These are phyloP conservation scores for Friedmanniomyces endolithicus DNA, from an alignment of 495 filamentous ascomycete species.

Conservation along the genomic window DNA sequence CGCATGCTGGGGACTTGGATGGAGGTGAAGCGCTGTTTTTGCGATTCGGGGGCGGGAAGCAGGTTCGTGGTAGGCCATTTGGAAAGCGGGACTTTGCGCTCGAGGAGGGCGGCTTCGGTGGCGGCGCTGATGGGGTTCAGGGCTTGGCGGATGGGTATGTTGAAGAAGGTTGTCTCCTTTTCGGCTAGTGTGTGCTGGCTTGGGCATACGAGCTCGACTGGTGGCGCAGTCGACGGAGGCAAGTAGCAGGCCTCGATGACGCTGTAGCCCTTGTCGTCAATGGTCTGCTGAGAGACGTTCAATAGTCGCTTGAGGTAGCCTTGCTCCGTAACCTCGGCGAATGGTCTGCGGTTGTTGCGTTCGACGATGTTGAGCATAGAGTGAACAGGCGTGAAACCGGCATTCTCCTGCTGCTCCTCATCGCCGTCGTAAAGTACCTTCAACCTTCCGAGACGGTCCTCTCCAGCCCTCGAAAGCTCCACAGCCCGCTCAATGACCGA, in stretches of 20 bases:
- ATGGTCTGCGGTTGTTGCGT: slow-evolving; percentile 50
- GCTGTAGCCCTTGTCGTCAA: slow-evolving; percentile 54
- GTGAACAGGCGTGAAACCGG: slow-evolving; percentile 49
- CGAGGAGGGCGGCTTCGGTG: slow-evolving; percentile 62
- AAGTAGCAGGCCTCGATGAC: slow-evolving; percentile 68
- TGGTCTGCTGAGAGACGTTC: slow-evolving; percentile 60
- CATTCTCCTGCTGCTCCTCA: slow-evolving; percentile 49
- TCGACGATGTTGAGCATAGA: slow-evolving; percentile 69
- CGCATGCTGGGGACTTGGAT: slow-evolving; percentile 96
- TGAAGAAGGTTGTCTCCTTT: slow-evolving; percentile 67
- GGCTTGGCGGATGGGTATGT: slow-evolving; percentile 54
- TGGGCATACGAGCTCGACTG: slow-evolving; percentile 64
- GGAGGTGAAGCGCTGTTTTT: slow-evolving; percentile 71
- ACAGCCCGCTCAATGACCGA: slow-evolving; percentile 54
- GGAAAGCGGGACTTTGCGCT: slow-evolving; percentile 50
- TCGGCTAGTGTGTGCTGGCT: slow-evolving; percentile 55
- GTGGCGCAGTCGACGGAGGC: slow-evolving; percentile 71
- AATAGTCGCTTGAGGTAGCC: slow-evolving; percentile 63
- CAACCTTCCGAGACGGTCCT: slow-evolving; percentile 34
- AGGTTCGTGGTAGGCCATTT: slow-evolving; percentile 51
- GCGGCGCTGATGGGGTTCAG: slow-evolving; percentile 54
- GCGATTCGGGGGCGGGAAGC: slow-evolving; percentile 62
- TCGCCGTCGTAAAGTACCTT: slow-evolving; percentile 52
- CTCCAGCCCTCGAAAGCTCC: slow-evolving; percentile 34
- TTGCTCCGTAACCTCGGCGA: slow-evolving; percentile 59